Base-by-base conservation (phyloP, 148 eudicot species). In the Cornus suecica region DNA sequence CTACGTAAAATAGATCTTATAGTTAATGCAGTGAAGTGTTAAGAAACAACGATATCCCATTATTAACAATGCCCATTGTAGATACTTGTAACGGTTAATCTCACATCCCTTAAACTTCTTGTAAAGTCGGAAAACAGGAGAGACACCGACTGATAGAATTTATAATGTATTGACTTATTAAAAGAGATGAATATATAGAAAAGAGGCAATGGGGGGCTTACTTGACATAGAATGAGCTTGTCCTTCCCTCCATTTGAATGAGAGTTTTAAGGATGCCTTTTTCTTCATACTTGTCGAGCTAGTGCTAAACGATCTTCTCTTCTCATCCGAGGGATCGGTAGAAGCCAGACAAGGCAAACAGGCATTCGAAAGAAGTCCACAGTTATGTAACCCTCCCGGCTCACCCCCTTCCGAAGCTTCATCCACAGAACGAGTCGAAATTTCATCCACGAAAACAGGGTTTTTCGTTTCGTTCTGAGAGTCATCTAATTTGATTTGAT, bases 161-260 rank as follows among this genome's bases (percentile, higher is more conserved):
- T n/a, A 23, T 45, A 34, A 14, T 2, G 61, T 0, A 20, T 18
- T 3, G 6, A 66, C 2, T 22, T 16, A 32, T 63, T 34, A 22
- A 62, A 25, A 31, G 26, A 74, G 58, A 42, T 5, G 5, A 41
- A 16, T 18, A 73, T 71, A 32, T 23, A 28, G n/a, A 31, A 65
- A 65, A 11, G n/a, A 48, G 16, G 27, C 13, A 9, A 41, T 26
- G 30, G 48, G 30, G 48, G 7, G 61, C 87, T 77, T 69, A 94
- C 98, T 80, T 84, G 82, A 52, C 2, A 83, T 11, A 68, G 93
- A 83, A 79, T 86, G 83, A 51, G 79, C 68, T 26, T 76, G 81
- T 23, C 86, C 92, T 42, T 94, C 99, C 79, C 78, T 86, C 85
- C 93, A 84, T 72, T 84, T 89, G 62, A 90, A 87, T 8, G 99